Conservation (phyloP, 768 basidiomycete genomes). For the Kwoniella sp. region DNA sequence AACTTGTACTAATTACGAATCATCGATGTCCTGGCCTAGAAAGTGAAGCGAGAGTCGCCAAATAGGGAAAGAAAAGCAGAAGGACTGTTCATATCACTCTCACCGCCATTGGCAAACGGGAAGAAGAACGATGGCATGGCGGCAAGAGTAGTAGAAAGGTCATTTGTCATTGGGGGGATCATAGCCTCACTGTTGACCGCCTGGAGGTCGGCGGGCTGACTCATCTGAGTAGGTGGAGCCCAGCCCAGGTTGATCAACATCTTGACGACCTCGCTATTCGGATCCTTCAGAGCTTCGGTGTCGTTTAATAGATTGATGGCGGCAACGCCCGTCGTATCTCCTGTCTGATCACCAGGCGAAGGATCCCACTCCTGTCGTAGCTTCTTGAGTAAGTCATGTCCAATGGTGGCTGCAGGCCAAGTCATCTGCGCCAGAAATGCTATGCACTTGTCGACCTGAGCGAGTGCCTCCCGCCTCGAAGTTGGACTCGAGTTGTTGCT, state of each 20-base stretch:
- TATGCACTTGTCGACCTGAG: slow-evolving; percentile 1
- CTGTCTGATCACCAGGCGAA: not conserved
- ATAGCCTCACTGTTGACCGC: not conserved
- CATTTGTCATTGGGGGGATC: not conserved
- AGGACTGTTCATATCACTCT: not conserved
- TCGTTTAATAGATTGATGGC: not conserved
- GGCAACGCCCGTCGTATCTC: not conserved
- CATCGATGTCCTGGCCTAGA: no score
- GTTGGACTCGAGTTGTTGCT: not conserved
- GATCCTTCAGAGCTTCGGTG: not conserved
- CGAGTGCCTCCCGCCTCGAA: not conserved
- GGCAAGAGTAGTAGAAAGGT: not conserved
- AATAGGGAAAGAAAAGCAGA: not conserved
- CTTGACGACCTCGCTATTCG: slow-evolving; percentile 3
- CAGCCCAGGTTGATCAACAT: not conserved
- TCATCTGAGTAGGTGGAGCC: not conserved
- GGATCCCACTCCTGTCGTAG: not conserved
- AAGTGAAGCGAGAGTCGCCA: not conserved
- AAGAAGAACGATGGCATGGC: not conserved
- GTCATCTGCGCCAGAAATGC: not conserved
- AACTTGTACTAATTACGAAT: no score
- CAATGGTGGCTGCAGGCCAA: slow-evolving; percentile 1
- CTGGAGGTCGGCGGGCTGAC: not conserved
- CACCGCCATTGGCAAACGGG: not conserved
- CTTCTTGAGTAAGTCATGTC: not conserved